Percentiles rank a stretch among this genome's conserved stretches.
These are phyloP conservation scores for Hypoxylon sp. DNA, from an alignment of 2,329 filamentous ascomycete species.

Conservation along the genomic window DNA sequence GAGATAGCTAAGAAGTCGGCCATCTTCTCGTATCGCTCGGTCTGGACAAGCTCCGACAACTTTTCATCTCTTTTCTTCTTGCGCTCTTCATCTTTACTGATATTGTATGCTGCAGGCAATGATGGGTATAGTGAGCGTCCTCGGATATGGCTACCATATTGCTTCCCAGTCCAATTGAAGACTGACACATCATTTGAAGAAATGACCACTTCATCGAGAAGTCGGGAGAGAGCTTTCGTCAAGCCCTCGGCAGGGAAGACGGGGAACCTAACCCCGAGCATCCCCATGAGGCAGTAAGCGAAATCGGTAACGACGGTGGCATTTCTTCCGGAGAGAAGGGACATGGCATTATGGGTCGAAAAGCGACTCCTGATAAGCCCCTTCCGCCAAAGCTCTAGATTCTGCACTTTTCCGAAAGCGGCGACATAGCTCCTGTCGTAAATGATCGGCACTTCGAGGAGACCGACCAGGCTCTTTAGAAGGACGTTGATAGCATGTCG, in stretches of 20 bases:
- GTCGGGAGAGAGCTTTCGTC: constrained; percentile 48
- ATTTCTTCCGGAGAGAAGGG: constrained; percentile 43
- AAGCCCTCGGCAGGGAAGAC: constrained; percentile 50
- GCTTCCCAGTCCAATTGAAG: constrained; percentile 52
- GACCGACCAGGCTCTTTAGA: constrained; percentile 41
- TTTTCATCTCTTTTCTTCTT: constrained; percentile 41
- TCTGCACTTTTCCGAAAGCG: constrained; percentile 43
- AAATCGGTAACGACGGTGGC: constrained; percentile 47
- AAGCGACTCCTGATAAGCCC: constrained; percentile 43
- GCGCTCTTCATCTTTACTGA: constrained; percentile 37
- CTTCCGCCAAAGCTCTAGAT: constrained; percentile 40
- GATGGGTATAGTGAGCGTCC: constrained; percentile 51
- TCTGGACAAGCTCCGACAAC: constrained; percentile 40
- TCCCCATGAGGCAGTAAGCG: constrained; percentile 52
- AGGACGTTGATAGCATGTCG: constrained; percentile 43
- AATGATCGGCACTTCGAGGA: constrained; percentile 39
- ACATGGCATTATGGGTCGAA: constrained; percentile 46
- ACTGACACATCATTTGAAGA: constrained; percentile 51
- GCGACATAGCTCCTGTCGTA: constrained; percentile 44
- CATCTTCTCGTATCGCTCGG: constrained; percentile 45
- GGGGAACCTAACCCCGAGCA: constrained; percentile 49
- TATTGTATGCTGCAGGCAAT: constrained; percentile 45
- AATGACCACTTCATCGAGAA: constrained; percentile 50
- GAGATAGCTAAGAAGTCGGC: constrained; percentile 45
- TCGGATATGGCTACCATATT: constrained; percentile 49